Base-by-base conservation (phyloP, 1,139 yeast genomes). In the Torulaspora globosa region DNA sequence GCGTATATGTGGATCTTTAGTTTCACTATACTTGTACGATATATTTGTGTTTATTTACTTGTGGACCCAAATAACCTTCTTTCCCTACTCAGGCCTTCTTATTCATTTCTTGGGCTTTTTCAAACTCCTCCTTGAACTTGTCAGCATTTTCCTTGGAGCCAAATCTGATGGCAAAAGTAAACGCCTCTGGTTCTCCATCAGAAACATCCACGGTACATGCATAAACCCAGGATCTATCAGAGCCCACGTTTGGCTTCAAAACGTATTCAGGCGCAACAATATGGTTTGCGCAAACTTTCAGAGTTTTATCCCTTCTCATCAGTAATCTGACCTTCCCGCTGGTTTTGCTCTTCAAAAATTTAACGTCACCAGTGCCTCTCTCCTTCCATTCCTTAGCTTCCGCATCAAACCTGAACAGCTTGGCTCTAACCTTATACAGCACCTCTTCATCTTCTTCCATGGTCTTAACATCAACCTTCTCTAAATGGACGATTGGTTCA, bases 231-330 rank as follows among this genome's bases (percentile, higher is more conserved):
- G 97, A 88, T 75, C 97, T 84, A 70, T 92, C 98, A 52, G 95
- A 83, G 45, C 98, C 98, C 54, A 92, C 92, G 66, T 92, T 92
- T 60, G 97, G 89, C 68, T 82, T 86, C 69, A 92, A 80, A 60
- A 74, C 80, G 71, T 86, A 88, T 56, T 87, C 96, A 51, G 95
- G 81, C 40, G 87, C 74, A 60, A 92, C 82, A 71, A 82, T 80
- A 72, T 92, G 98, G 75, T 92, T 92, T 62, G 98, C 98, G 72
- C 98, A 92, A 63, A 94, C 84, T 78, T 92, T 92, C 67, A 90
- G 79, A 48, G 97, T 92, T 76, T 92, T 92, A 74, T 92, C 98
- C 74, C 98, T 88, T 79, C 98, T 87, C 98, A 92, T 92, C 67
- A 92, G 77, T 57, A 92, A 72, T 73, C 98, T 84, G 54, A 85